These are phyloP conservation scores for Cerioporus squamosus DNA, from an alignment of 1,284 basidiomycete species.

Conservation along the genomic window DNA sequence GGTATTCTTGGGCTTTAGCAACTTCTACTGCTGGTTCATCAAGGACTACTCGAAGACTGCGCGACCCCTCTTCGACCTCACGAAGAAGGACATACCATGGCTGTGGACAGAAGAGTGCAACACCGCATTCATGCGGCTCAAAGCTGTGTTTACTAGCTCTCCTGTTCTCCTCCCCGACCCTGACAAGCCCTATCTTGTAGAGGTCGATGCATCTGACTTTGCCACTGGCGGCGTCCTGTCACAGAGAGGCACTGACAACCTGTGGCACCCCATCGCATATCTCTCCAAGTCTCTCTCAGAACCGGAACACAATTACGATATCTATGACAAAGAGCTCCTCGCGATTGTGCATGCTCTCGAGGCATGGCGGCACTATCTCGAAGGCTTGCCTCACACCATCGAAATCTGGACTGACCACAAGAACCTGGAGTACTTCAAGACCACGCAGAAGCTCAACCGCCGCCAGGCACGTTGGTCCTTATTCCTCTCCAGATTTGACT, in stretches of 20 bases:
- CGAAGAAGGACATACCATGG: slow-evolving; percentile 3
- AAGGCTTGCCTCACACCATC: background rate
- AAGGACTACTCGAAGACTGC: slow-evolving; percentile 38
- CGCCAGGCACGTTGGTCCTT: background rate
- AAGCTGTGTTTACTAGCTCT: background rate
- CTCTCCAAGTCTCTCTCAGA: too few species aligned
- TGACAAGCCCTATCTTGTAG: background rate
- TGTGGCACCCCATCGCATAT: background rate
- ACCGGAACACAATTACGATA: too few species aligned
- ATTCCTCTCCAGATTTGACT: background rate
- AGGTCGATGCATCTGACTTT: background rate
- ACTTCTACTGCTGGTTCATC: slow-evolving; percentile 49
- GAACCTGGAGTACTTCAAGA: background rate
- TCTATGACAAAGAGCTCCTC: too few species aligned
- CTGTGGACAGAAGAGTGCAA: background rate
- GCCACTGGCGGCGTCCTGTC: background rate
- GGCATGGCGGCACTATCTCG: background rate
- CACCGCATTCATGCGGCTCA: background rate
- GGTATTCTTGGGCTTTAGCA: slow-evolving; percentile 7
- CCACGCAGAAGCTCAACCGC: background rate
- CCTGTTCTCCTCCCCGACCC: background rate
- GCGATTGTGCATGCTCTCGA: background rate
- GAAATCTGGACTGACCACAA: background rate
- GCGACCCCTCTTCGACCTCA: slow-evolving; percentile 33
- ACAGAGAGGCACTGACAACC: background rate